phyloP scores from a whole-genome alignment of 352 stramenopile species.

The Phytophthora pluvialis region DNA sequence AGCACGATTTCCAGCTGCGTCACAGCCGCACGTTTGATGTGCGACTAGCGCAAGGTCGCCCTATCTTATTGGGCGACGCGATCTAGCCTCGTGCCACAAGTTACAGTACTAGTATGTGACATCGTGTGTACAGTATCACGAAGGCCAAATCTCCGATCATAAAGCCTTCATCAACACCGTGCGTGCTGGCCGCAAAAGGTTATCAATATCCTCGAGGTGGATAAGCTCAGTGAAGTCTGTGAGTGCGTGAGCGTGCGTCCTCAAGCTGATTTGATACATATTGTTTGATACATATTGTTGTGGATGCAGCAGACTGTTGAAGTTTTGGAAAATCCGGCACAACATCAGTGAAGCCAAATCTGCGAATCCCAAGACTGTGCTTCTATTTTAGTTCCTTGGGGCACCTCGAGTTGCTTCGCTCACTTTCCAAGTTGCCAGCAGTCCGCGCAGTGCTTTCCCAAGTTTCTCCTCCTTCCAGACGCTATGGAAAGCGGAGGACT shows the following conservation, averaged over 20 bases:
- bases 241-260: no score
- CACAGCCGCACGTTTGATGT: slow-evolving; percentile 17
- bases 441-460: not conserved
- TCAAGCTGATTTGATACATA: not conserved
- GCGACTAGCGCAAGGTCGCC: slow-evolving; percentile 11
- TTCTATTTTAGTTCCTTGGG: no score
- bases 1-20: not conserved
- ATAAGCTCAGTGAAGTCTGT: no score
- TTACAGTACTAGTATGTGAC: not conserved
- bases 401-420: no score
- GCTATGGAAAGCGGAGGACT: not conserved
- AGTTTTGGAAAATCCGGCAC: no score
- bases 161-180: no score
- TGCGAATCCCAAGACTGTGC: no score
- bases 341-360: not conserved
- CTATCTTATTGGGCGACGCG: not conserved
- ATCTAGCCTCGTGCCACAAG: not conserved
- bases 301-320: not conserved
- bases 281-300: no score
- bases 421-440: not conserved
- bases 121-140: not conserved
- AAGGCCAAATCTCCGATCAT: no score
- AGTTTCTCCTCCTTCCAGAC: not conserved
- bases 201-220: no score
- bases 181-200: no score